phyloP scores from a whole-genome alignment of 2,329 filamentous ascomycete genomes.

The Chaetoscypha palmicola region DNA sequence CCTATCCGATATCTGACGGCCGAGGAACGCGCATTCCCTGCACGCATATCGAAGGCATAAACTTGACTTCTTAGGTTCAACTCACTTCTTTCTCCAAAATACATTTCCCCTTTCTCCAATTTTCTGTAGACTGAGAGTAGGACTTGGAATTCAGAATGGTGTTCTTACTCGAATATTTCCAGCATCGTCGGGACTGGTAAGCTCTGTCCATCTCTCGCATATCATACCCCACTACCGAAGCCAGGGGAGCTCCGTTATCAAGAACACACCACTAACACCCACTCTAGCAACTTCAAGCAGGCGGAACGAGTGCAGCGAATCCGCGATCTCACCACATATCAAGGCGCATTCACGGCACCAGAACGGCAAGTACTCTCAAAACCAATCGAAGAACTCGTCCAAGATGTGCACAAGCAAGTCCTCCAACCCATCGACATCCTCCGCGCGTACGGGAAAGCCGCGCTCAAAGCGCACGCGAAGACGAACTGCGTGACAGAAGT shows the following conservation, averaged over 20 bases:
- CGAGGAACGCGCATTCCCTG: constrained; percentile 2
- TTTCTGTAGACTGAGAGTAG: no score
- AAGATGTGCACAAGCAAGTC: constrained; percentile 64
- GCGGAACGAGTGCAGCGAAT: constrained; percentile 66
- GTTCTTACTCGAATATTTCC: constrained; percentile 29
- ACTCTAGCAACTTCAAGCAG: constrained; percentile 67
- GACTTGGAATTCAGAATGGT: constrained; percentile 24
- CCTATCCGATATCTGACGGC: constrained; percentile 12
- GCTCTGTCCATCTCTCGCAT: constrained; percentile 6
- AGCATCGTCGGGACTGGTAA: constrained; percentile 30
- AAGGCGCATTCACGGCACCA: constrained; percentile 51
- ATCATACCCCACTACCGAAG: no score
- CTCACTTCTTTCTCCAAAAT: neutral
- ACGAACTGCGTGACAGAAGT: constrained; percentile 90
- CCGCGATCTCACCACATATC: constrained; percentile 58
- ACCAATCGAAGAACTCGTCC: constrained; percentile 71
- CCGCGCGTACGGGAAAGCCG: constrained; percentile 80
- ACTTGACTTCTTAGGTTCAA: neutral
- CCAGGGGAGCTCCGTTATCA: neutral
- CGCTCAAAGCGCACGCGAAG: constrained; percentile 72
- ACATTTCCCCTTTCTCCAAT: neutral
- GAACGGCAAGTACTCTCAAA: constrained; percentile 64
- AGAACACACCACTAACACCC: constrained; percentile 26
- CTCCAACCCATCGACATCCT: constrained; percentile 66
- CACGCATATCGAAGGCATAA: constrained; percentile 11